These are phyloP conservation scores for Paraconiothyrium sp. DNA, from an alignment of 2,329 filamentous ascomycete species.

Conservation along the genomic window DNA sequence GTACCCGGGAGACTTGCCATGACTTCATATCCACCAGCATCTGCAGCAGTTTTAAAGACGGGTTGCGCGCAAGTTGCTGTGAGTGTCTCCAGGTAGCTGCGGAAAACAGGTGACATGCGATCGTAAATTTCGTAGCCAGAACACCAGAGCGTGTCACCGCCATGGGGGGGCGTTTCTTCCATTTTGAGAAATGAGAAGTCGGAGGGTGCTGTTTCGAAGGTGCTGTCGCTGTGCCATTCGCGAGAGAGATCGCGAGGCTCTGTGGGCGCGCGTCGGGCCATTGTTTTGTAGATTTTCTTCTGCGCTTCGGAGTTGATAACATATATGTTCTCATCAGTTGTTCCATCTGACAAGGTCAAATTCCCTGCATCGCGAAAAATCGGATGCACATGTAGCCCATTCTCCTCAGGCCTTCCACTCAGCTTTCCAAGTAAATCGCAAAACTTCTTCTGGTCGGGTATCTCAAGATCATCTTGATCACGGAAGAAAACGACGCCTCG, in stretches of 20 bases:
- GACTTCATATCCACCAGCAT: conserved; percentile 22
- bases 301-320: conserved; percentile 68
- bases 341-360: conserved; percentile 26
- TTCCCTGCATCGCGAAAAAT: conserved; percentile 49
- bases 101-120: conserved; percentile 37
- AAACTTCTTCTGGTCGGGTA: conserved; percentile 63
- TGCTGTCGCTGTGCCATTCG: conserved; percentile 69
- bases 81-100: conserved; percentile 33
- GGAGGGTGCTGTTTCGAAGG: conserved; percentile 68
- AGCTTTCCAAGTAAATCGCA: conserved; percentile 58
- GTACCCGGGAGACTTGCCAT: conserved; percentile 6
- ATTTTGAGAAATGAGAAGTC: conserved; percentile 33
- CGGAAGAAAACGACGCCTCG: conserved; percentile 65
- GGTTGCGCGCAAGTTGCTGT: conserved; percentile 38
- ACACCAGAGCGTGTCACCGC: conserved; percentile 55
- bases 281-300: conserved; percentile 45
- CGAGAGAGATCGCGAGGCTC: conserved; percentile 34
- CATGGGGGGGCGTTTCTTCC: conserved; percentile 31
- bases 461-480: conserved; percentile 59
- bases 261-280: conserved; percentile 35
- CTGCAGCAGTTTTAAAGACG: conserved; percentile 26
- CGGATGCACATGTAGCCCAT: conserved; percentile 69
- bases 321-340: conserved; percentile 50
- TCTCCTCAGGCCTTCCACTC: conserved; percentile 64
- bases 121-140: conserved; percentile 54